phyloP scores from a whole-genome alignment of 2,329 filamentous ascomycete species.

The Plectosphaerella sp. region DNA sequence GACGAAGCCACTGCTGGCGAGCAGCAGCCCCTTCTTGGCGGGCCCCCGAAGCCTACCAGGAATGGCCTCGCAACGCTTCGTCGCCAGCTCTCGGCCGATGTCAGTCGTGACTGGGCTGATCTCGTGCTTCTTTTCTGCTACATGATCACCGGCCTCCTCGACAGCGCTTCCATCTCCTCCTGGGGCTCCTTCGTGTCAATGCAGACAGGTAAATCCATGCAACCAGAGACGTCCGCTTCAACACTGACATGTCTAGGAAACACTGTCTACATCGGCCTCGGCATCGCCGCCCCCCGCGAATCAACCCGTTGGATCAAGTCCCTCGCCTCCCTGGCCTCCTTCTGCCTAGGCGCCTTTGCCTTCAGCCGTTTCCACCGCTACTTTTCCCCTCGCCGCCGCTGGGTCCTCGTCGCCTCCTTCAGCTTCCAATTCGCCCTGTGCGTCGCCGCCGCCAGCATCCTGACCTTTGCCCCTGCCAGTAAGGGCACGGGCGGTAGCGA shows the following conservation, averaged over 20 bases:
- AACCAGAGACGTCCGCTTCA: background rate
- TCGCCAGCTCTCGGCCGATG: conserved; percentile 34
- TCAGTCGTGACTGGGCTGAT: conserved; percentile 62
- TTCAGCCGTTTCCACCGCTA: conserved; percentile 65
- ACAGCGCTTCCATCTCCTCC: conserved; percentile 70
- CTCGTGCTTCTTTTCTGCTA: conserved; percentile 68
- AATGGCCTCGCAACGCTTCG: conserved; percentile 17
- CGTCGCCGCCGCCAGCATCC: conserved; percentile 38
- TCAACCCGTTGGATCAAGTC: conserved; percentile 67
- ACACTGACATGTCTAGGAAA: conserved; percentile 46
- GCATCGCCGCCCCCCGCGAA: conserved; percentile 54
- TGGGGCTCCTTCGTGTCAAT: conserved; percentile 81
- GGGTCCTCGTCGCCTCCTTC: conserved; percentile 61
- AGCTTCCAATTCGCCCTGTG: conserved; percentile 45
- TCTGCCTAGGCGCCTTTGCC: conserved; percentile 67
- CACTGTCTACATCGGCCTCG: conserved; percentile 74
- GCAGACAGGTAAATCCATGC: conserved; percentile 65
- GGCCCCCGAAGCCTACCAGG: conserved; percentile 10
- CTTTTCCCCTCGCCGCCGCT: conserved; percentile 57
- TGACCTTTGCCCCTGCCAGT: conserved; percentile 33
- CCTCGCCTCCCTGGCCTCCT: conserved; percentile 62
- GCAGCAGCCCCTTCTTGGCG: conserved; percentile 27
- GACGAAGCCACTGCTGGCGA: conserved; percentile 16
- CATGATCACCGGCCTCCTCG: conserved; percentile 71
- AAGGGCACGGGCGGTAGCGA: conserved; percentile 32